These are phyloP conservation scores for Populus ilicifolia DNA, from an alignment of 345 rosid species.

Conservation along the genomic window DNA sequence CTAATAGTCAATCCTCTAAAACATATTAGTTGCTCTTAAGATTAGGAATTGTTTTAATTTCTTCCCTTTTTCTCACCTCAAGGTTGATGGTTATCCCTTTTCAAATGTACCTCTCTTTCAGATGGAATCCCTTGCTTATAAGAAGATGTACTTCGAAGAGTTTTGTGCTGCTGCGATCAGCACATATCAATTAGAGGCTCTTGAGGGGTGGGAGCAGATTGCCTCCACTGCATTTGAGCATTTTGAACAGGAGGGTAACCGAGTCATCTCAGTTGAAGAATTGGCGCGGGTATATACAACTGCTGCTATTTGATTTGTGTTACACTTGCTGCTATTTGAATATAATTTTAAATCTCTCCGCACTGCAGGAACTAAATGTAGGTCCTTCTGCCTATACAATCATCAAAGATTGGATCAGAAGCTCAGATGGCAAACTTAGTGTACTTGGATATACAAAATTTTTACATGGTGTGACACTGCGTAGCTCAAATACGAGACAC, in stretches of 20 bases:
- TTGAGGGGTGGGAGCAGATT: slow-evolving; percentile 76
- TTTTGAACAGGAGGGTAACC: slow-evolving; percentile 86
- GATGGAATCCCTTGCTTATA: slow-evolving; percentile 74
- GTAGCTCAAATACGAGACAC: slow-evolving; percentile 72
- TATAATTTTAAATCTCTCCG: background rate
- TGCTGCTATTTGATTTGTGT: background rate
- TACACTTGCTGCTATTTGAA: background rate
- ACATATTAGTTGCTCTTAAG: no score
- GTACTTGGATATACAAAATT: slow-evolving; percentile 72
- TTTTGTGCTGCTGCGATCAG: slow-evolving; percentile 93
- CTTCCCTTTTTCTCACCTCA: background rate
- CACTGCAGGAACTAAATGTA: slow-evolving; percentile 66
- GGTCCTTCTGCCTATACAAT: slow-evolving; percentile 75
- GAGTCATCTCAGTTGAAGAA: slow-evolving; percentile 67
- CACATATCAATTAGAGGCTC: slow-evolving; percentile 79
- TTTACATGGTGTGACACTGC: slow-evolving; percentile 77
- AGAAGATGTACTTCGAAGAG: slow-evolving; percentile 73
- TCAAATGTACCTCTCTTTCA: slow-evolving; percentile 17
- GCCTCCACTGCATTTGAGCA: slow-evolving; percentile 67
- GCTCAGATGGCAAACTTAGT: slow-evolving; percentile 80
- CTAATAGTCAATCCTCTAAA: background rate
- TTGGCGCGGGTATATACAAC: slow-evolving; percentile 55
- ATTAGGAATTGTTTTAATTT: background rate
- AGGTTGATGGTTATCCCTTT: background rate
- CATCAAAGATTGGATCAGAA: slow-evolving; percentile 77